A percentile compares a stretch with the other conserved stretches of the same genome.
phyloP scores from a whole-genome alignment of 495 filamentous ascomycete species.

The Lasiosphaeria miniovina region DNA sequence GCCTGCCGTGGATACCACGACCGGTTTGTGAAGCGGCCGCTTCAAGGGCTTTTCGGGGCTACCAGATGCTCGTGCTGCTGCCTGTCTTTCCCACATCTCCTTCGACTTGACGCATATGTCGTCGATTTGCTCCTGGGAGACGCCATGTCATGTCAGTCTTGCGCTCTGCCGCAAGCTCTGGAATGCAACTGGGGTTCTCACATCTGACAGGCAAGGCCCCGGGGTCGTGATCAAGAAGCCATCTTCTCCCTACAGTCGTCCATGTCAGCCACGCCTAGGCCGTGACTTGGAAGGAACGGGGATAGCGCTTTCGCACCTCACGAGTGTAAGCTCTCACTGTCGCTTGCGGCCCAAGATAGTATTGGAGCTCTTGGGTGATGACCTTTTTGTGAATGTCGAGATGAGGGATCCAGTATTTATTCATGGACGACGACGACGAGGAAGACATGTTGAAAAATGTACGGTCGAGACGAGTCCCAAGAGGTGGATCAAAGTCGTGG shows the following conservation, averaged over 20 bases:
- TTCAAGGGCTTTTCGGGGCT: slow-evolving; percentile 49
- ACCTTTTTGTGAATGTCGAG: slow-evolving; percentile 56
- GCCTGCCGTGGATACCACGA: slow-evolving; percentile 46
- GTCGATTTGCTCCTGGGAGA: slow-evolving; percentile 53
- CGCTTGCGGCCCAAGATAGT: slow-evolving; percentile 52
- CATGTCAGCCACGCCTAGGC: slow-evolving; percentile 27
- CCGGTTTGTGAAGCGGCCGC: slow-evolving; percentile 52
- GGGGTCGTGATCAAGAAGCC: slow-evolving; percentile 56
- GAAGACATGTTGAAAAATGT: slow-evolving; percentile 32
- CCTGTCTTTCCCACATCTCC: slow-evolving; percentile 55
- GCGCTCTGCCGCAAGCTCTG: slow-evolving; percentile 10
- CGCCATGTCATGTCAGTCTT: slow-evolving; percentile 27
- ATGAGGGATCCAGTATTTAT: slow-evolving; percentile 56
- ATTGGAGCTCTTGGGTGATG: slow-evolving; percentile 55
- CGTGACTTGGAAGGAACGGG: slow-evolving; percentile 10
- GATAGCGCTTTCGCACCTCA: slow-evolving; percentile 37
- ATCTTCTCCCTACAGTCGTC: slow-evolving; percentile 48
- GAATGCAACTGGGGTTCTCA: slow-evolving; percentile 30
- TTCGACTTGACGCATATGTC: slow-evolving; percentile 56
- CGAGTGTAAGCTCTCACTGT: slow-evolving; percentile 53
- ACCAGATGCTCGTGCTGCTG: slow-evolving; percentile 48
- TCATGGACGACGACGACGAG: slow-evolving; percentile 39
- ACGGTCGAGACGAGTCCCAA: slow-evolving; percentile 2
- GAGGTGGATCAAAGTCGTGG: slow-evolving; percentile 4
- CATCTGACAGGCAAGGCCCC: slow-evolving; percentile 52